Percentiles rank a stretch among this genome's conserved stretches.
phyloP scores from a whole-genome alignment of 2,329 filamentous ascomycete species.

The Botrytis pseudocinerea region DNA sequence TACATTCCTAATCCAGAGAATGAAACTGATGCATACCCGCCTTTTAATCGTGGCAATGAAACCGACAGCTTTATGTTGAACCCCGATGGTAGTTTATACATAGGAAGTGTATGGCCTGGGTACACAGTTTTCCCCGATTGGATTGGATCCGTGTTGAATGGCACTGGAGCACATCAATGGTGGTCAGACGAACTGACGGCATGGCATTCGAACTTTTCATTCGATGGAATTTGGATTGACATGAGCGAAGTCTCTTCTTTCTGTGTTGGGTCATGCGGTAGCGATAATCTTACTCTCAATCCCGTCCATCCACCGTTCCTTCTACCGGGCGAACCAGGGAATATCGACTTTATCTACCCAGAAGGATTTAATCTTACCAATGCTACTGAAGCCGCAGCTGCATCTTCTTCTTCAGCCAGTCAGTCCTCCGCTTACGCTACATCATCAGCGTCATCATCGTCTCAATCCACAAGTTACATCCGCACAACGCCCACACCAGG shows the following conservation, averaged over 20 bases:
- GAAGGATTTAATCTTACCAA: slow-evolving; percentile 71
- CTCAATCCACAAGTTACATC: slow-evolving; percentile 48
- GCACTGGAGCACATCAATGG: slow-evolving; percentile 63
- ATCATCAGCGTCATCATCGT: slow-evolving; percentile 36
- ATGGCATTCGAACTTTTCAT: slow-evolving; percentile 55
- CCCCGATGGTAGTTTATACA: slow-evolving; percentile 56
- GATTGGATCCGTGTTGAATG: slow-evolving; percentile 60
- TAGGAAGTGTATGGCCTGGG: slow-evolving; percentile 73
- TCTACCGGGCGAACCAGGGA: slow-evolving; percentile 64
- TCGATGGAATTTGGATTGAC: slow-evolving; percentile 58
- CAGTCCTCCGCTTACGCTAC: slow-evolving; percentile 47
- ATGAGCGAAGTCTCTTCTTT: slow-evolving; percentile 63
- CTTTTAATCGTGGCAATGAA: slow-evolving; percentile 62
- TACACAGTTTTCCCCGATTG: slow-evolving; percentile 71
- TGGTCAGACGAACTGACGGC: slow-evolving; percentile 63
- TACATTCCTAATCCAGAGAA: slow-evolving; percentile 74
- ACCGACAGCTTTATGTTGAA: slow-evolving; percentile 57
- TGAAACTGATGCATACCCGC: slow-evolving; percentile 60
- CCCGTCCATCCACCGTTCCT: slow-evolving; percentile 66
- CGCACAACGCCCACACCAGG: slow-evolving; percentile 63
- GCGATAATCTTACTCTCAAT: slow-evolving; percentile 62
- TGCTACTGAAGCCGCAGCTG: slow-evolving; percentile 63
- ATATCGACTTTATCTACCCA: slow-evolving; percentile 61
- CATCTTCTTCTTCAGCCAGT: slow-evolving; percentile 53
- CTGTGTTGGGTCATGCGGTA: slow-evolving; percentile 72